phyloP scores from a whole-genome alignment of 2,329 filamentous ascomycete species.

The Alternaria metachromatica region DNA sequence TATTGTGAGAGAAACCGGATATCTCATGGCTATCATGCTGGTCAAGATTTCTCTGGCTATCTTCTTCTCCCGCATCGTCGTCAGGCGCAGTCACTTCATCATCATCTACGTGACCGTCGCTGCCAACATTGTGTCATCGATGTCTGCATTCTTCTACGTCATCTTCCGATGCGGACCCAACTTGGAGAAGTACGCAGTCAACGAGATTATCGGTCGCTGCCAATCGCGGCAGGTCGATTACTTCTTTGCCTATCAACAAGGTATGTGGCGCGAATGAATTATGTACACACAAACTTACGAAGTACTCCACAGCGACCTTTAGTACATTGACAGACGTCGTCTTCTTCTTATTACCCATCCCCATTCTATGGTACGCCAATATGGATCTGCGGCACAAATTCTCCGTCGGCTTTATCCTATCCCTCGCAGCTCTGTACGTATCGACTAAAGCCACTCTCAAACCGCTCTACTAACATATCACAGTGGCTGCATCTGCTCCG shows the following conservation, averaged over 20 bases:
- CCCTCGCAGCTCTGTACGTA: slow-evolving; percentile 51
- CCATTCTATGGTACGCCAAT: slow-evolving; percentile 62
- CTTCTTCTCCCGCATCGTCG: slow-evolving; percentile 55
- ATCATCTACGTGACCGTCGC: slow-evolving; percentile 49
- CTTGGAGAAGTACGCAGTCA: slow-evolving; percentile 36
- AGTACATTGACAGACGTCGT: slow-evolving; percentile 42
- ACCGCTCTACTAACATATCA: slow-evolving; percentile 16
- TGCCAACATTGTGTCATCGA: slow-evolving; percentile 43
- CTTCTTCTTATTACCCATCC: slow-evolving; percentile 47
- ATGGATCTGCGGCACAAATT: slow-evolving; percentile 62
- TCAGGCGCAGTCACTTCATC: slow-evolving; percentile 49
- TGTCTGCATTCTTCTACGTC: slow-evolving; percentile 57
- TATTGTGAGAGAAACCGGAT: slow-evolving; percentile 47
- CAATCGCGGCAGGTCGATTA: slow-evolving; percentile 57
- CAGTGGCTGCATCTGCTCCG: slow-evolving; percentile 61
- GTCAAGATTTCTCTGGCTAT: slow-evolving; percentile 55
- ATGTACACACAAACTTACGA: neutral
- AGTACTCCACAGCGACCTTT: slow-evolving; percentile 25
- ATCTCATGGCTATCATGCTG: slow-evolving; percentile 50
- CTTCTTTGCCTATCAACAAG: slow-evolving; percentile 56
- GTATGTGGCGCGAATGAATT: neutral
- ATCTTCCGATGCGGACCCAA: slow-evolving; percentile 58
- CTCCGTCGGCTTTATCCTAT: slow-evolving; percentile 61
- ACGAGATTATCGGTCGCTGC: slow-evolving; percentile 49
- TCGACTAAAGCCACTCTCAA: neutral